Percentiles rank a stretch among this genome's conserved stretches.
Evolutionary conservation across 2,329 filamentous ascomycete genomes (phyloP).

Genomic region (Hypocreales sp.): DNA sequence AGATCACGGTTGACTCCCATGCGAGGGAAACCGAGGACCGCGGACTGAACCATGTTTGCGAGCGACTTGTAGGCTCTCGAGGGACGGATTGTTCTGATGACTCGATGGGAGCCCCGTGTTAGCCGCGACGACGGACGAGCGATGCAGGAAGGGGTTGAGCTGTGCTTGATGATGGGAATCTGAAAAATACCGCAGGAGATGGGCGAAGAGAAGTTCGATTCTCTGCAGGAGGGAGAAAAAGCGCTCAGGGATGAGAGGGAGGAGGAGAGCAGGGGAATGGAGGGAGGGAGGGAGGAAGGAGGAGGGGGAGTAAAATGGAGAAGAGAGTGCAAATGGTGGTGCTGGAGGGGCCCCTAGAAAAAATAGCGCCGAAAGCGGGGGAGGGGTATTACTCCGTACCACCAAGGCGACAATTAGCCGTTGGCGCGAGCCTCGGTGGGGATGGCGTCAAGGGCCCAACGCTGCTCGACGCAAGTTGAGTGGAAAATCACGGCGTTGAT

Average conservation of each 20-base stretch:
- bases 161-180: too few relatives aligned
- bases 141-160: too few relatives aligned
- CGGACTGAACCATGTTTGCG: conserved; percentile 46
- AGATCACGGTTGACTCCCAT: conserved; percentile 98
- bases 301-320: conserved; percentile 7
- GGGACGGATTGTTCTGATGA: neutral
- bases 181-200: too few relatives aligned
- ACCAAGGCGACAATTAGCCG: too few relatives aligned
- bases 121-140: too few relatives aligned
- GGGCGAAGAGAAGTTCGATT: neutral
- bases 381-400: neutral
- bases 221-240: neutral
- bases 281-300: conserved; percentile 5
- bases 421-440: too few relatives aligned
- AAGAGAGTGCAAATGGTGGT: conserved; percentile 8
- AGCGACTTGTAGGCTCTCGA: conserved; percentile 10
- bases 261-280: conserved; percentile 5
- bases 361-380: neutral
- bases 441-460: too few relatives aligned
- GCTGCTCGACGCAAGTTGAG: too few relatives aligned
- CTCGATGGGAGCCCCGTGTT: neutral
- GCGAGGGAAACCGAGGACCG: conserved; percentile 95
- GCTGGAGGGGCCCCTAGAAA: too few relatives aligned
- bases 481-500: too few relatives aligned
- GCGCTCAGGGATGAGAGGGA: conserved; percentile 1